Base-by-base conservation (phyloP, 2,329 filamentous ascomycete species). In the Fusarium sp. region DNA sequence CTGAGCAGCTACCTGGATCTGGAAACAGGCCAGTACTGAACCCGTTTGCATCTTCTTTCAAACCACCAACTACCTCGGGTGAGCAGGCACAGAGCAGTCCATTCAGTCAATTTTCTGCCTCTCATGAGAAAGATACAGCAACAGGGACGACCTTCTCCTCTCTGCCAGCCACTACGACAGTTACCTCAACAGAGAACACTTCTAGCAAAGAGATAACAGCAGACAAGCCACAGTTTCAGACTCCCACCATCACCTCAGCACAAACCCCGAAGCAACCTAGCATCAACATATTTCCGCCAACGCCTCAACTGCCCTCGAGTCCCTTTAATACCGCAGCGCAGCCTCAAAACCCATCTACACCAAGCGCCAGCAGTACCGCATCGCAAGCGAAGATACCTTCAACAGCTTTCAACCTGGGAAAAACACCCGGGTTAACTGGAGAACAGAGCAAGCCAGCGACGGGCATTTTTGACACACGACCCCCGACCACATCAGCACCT, bases 11-110 rank as follows among this genome's bases (percentile, higher is more conserved):
- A 46, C 12, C 22, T 25, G 46, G 60, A 31, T n/a, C 66, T 31
- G 39, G 46, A 25, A 59, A 63, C 50, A 55, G 52, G 11, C 45
- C 58, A 31, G 15, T 56, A 6, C 42, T 63, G 5, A 77, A 60
- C 13, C 68, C 75, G 7, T 77, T 78, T 53, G 53, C 66, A 44
- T 58, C 62, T 11, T 46, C 56, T 27, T 60, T 62, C 11, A 55
- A 65, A 12, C 52, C 73, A 25, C 29, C 68, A 12, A 29, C 45
- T 36, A 33, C 33, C 20, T 39, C 25, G 25, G 62, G 14, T 36
- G 49, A 38, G 36, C 35, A 65, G 14, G 15, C 67, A 45, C 35
- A 61, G 25, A 59, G 50, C n/a, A 75, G 31, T 17, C 65, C 65
- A 9, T 73, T 75, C 20, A 45, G 44, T 7, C 55, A 56, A 10